Evolutionary conservation across 1,284 basidiomycete genomes (phyloP).

Genomic region (Rhodotorula sp.): DNA sequence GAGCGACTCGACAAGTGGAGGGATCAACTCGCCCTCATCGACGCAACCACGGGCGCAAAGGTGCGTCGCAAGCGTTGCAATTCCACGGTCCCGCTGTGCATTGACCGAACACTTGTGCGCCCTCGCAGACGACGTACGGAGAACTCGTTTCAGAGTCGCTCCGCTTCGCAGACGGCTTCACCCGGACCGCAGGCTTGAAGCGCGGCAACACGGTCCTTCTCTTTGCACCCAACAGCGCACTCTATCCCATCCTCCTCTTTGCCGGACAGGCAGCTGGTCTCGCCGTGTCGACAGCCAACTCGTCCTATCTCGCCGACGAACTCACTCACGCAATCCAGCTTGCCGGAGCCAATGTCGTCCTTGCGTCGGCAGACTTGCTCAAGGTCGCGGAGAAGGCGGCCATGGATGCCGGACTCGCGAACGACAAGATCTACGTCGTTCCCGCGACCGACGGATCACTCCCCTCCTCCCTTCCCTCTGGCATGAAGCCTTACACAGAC

Average conservation of each 20-base stretch:
- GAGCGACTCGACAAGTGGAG: background rate
- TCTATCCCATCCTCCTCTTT: slow-evolving; percentile 32
- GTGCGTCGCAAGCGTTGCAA: background rate
- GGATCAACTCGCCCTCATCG: slow-evolving; percentile 27
- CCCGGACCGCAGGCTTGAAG: slow-evolving; percentile 10
- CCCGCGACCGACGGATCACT: slow-evolving; percentile 24
- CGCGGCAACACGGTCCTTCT: slow-evolving; percentile 27
- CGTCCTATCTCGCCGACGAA: slow-evolving; percentile 28
- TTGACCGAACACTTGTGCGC: background rate
- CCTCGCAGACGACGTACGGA: slow-evolving; percentile 17
- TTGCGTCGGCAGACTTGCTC: slow-evolving; percentile 27
- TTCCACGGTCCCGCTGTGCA: too few species aligned
- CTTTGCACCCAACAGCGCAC: slow-evolving; percentile 30
- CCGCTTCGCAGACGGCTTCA: slow-evolving; percentile 21
- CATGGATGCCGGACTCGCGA: slow-evolving; percentile 8
- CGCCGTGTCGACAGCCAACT: slow-evolving; percentile 38
- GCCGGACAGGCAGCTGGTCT: slow-evolving; percentile 33
- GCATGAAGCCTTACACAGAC: slow-evolving; percentile 15
- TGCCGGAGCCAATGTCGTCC: slow-evolving; percentile 14
- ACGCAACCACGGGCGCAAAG: slow-evolving; percentile 21
- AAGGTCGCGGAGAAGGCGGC: slow-evolving; percentile 21
- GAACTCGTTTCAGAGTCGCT: slow-evolving; percentile 19
- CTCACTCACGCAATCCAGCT: slow-evolving; percentile 30
- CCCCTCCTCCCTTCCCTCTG: slow-evolving; percentile 5
- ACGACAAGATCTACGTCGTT: slow-evolving; percentile 28